Evolutionary conservation across 352 stramenopile species (phyloP).

Genomic region (Pythium phragmitis): DNA sequence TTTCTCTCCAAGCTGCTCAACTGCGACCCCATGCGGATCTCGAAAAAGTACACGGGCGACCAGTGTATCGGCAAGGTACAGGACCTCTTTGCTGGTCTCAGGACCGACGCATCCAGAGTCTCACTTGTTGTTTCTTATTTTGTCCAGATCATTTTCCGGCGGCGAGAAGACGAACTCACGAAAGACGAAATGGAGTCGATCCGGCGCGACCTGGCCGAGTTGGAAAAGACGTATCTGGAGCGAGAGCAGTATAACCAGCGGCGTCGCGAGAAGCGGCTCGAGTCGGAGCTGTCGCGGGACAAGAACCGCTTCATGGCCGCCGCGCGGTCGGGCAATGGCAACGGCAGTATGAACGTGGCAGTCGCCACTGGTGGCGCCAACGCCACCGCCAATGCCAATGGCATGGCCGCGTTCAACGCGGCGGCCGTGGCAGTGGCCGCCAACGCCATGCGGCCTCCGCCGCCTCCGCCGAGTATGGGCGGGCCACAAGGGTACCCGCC

Average conservation of each 20-base stretch:
- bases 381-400: conserved; percentile 8
- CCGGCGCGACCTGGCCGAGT: conserved; percentile 76
- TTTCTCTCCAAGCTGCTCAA: conserved; percentile 98
- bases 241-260: conserved; percentile 94
- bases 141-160: conserved; percentile 60
- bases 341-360: not conserved
- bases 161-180: conserved; percentile 70
- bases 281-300: conserved; percentile 76
- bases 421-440: conserved; percentile 11
- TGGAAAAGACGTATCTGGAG: conserved; percentile 96
- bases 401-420: conserved; percentile 20
- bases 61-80: conserved; percentile 98
- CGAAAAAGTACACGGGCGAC: conserved; percentile 98
- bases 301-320: conserved; percentile 57
- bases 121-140: not conserved
- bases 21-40: conserved; percentile 99
- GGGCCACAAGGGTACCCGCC: not conserved
- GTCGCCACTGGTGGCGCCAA: not conserved
- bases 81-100: not conserved
- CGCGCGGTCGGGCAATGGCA: not conserved
- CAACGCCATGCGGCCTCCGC: conserved; percentile 17
- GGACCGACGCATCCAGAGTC: not conserved
- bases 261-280: conserved; percentile 82
- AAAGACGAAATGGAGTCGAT: conserved; percentile 82
- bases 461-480: conserved; percentile 6